Base-by-base conservation (phyloP, 768 basidiomycete genomes). In the Lactarius evosmus region DNA sequence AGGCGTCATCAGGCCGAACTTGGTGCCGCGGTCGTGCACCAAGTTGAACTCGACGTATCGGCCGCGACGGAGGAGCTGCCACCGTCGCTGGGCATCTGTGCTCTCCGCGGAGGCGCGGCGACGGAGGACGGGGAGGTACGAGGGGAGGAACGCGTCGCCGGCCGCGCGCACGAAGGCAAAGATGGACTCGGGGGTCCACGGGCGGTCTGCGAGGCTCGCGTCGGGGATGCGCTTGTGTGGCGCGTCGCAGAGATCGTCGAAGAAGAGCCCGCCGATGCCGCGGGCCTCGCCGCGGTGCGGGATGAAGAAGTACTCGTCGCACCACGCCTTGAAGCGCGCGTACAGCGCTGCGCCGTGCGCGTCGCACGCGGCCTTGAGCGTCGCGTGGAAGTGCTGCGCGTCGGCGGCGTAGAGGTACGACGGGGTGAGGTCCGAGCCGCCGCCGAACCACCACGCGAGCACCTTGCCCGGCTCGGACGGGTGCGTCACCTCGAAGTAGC, bases 371-470 rank as follows among this genome's bases (percentile, higher is more conserved):
- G 72, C 73, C 72, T 91, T 88, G 67, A 95, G 75, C 2, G 87
- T 87, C 19, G 71, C 66, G 78, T 99, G 97, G 78, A 98, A 99
- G 73, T 95, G 93, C 25, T 74, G 71, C 12, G 85, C 93, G 73
- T 98, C 97, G 61, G 90, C 89, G 61, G 87, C 85, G 77, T 87
- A 93, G 19, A 98, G 83, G 75, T 98, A 98, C 4, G 89, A 88
- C 1, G 96, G 96, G 0, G 97, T 99, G 34, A 98, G 82, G 74
- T 99, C 96, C 7, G 86, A 87, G 7, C 96, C 96, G 36, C 97
- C 97, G 22, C 97, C 96, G 72, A 98, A 99, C 97, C 96, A 99
- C 95, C 95, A 98, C 30, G 94, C 87, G 46, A 95, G 76, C 22
- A 91, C 76, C 67, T 83, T 81, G 32, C 67, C 68, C 55, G 73